A percentile compares a stretch with the other conserved stretches of the same genome.
Evolutionary conservation across 129 eudicot species (phyloP).

Genomic region (Logfia minima): DNA sequence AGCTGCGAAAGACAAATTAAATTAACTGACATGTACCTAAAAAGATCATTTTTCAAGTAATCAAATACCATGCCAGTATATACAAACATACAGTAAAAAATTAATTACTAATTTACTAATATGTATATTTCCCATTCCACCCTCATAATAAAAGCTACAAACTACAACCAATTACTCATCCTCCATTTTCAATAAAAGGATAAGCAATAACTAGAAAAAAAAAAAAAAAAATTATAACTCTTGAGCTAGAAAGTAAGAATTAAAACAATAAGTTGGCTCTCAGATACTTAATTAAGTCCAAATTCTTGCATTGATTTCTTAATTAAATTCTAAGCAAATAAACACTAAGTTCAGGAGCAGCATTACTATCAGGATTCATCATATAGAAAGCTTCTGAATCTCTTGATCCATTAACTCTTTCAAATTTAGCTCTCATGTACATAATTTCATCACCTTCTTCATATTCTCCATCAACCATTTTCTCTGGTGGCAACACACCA

Average conservation of each 20-base stretch:
- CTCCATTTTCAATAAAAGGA: constrained; percentile 34
- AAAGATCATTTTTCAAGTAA: too few relatives aligned
- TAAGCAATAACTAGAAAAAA: constrained; percentile 25
- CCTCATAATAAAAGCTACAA: constrained; percentile 36
- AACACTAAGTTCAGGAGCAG: constrained; percentile 81
- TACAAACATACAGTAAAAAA: too few relatives aligned
- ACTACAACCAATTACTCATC: constrained; percentile 29
- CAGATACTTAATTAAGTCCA: background rate
- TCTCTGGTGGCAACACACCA: constrained; percentile 66
- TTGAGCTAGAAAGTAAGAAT: constrained; percentile 27
- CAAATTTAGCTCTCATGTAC: constrained; percentile 92
- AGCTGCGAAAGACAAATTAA: too few relatives aligned
- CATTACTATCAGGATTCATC: constrained; percentile 89
- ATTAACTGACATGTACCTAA: too few relatives aligned
- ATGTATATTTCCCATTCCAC: constrained; percentile 50
- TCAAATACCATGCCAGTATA: too few relatives aligned
- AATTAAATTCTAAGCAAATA: constrained; percentile 73
- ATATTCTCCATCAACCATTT: constrained; percentile 32
- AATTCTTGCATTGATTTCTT: constrained; percentile 1
- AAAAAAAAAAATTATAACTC: constrained; percentile 6
- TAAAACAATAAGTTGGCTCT: constrained; percentile 12
- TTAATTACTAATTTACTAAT: background rate
- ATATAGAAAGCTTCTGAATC: constrained; percentile 88
- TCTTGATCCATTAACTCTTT: constrained; percentile 75
- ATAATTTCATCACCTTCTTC: constrained; percentile 60